phyloP scores from a whole-genome alignment of 2,329 filamentous ascomycete genomes.

The Coniella lustricola region DNA sequence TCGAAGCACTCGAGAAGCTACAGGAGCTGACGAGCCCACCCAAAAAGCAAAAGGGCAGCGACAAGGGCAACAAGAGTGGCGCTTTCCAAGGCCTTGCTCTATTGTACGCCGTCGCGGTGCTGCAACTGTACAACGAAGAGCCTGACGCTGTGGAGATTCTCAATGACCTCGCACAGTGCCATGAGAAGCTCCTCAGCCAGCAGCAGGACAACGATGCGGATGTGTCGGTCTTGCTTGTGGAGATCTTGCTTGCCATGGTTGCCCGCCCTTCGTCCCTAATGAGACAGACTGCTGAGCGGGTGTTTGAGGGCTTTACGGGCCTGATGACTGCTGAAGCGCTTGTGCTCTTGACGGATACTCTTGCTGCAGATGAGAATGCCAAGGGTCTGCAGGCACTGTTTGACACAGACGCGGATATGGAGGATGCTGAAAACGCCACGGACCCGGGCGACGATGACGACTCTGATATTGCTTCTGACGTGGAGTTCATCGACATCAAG shows the following conservation, averaged over 20 bases:
- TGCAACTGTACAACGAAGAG: constrained; percentile 88
- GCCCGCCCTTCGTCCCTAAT: constrained; percentile 79
- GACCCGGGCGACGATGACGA: constrained; percentile 35
- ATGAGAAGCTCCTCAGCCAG: constrained; percentile 57
- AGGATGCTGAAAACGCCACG: constrained; percentile 40
- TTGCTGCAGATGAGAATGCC: constrained; percentile 72
- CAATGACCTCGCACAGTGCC: constrained; percentile 72
- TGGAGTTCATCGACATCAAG: constrained; percentile 33
- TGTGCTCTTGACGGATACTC: constrained; percentile 56
- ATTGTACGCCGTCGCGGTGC: constrained; percentile 73
- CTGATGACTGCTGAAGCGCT: constrained; percentile 69
- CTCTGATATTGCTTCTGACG: constrained; percentile 34
- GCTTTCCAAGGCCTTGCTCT: constrained; percentile 63
- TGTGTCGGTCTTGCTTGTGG: constrained; percentile 67
- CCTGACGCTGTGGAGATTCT: constrained; percentile 77
- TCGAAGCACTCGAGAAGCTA: constrained; percentile 46
- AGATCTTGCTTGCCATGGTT: constrained; percentile 84
- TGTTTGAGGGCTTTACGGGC: constrained; percentile 75
- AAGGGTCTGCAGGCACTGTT: constrained; percentile 85
- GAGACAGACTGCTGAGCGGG: constrained; percentile 78
- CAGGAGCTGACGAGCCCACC: constrained; percentile 42
- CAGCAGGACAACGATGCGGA: constrained; percentile 46
- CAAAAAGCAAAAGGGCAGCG: constrained; percentile 23
- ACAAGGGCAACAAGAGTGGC: constrained; percentile 28
- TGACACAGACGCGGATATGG: constrained; percentile 54